These are phyloP conservation scores for Camelina sativa DNA, from an alignment of 345 rosid genomes.

Conservation along the genomic window DNA sequence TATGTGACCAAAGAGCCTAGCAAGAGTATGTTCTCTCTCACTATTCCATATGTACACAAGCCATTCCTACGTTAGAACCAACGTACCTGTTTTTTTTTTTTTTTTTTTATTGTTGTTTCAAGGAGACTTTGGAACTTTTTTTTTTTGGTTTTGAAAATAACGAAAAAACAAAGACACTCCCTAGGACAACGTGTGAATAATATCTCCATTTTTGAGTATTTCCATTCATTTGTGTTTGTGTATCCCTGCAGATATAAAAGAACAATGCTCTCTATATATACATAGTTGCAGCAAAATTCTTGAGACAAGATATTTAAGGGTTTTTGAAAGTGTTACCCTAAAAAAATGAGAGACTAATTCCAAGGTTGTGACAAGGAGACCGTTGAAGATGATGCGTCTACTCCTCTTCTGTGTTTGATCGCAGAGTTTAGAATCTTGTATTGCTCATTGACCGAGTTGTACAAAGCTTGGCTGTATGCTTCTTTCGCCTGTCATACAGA, in stretches of 20 bases:
- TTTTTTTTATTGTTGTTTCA: neutral
- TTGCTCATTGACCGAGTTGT: slow-evolving; percentile 66
- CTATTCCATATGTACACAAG: slow-evolving; percentile 41
- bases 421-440: slow-evolving; percentile 74
- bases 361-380: slow-evolving; percentile 89
- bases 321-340: slow-evolving; percentile 32
- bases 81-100: slow-evolving; percentile 22
- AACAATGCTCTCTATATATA: neutral
- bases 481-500: slow-evolving; percentile 66
- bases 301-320: neutral
- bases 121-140: slow-evolving; percentile 29
- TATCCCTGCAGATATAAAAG: slow-evolving; percentile 37
- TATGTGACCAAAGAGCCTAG: slow-evolving; percentile 35
- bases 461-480: slow-evolving; percentile 56
- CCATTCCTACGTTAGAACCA: slow-evolving; percentile 39
- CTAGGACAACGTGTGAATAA: slow-evolving; percentile 34
- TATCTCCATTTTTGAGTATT: slow-evolving; percentile 26
- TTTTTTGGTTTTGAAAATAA: neutral
- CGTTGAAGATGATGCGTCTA: slow-evolving; percentile 65
- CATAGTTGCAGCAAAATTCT: neutral
- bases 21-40: slow-evolving; percentile 35
- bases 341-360: slow-evolving; percentile 47
- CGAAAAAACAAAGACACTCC: slow-evolving; percentile 3
- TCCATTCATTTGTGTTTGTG: slow-evolving; percentile 36
- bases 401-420: slow-evolving; percentile 62